Percentiles rank a stretch among this genome's conserved stretches.
These are phyloP conservation scores for Verbascum thapsus DNA, from an alignment of 257 asterid genomes.

Conservation along the genomic window DNA sequence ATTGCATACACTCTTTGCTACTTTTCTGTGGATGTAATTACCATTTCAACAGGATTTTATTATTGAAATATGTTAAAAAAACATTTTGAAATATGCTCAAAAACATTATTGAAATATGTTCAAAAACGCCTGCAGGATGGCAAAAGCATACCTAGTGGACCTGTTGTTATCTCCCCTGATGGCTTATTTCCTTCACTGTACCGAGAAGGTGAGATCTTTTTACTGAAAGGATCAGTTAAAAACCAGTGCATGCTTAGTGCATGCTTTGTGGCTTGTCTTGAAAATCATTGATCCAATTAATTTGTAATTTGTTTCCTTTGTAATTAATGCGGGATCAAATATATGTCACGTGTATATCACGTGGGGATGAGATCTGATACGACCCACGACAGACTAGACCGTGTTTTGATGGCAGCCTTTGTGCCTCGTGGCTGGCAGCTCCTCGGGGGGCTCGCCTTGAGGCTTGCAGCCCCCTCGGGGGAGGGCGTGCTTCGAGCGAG, in stretches of 20 bases:
- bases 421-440: too few relatives aligned
- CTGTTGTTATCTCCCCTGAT: conserved; percentile 74
- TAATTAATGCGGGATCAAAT: conserved; percentile 53
- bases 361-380: too few relatives aligned
- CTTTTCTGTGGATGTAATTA: too few relatives aligned
- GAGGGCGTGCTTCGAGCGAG: too few relatives aligned
- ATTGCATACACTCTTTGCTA: too few relatives aligned
- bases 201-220: conserved; percentile 50
- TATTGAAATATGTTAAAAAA: too few relatives aligned
- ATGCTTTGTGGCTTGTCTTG: background rate
- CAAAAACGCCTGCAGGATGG: conserved; percentile 57
- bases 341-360: conserved; percentile 57
- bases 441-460: too few relatives aligned
- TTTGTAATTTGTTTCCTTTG: too few relatives aligned
- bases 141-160: conserved; percentile 60
- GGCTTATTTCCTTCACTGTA: conserved; percentile 65
- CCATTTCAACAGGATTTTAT: background rate
- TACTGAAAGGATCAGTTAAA: background rate
- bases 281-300: background rate
- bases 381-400: too few relatives aligned
- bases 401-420: too few relatives aligned
- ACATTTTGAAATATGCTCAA: conserved; percentile 1
- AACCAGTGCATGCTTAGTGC: conserved; percentile 35
- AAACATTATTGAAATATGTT: conserved; percentile 22
- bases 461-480: too few relatives aligned